Conservation (phyloP, 108 stramenopile species). For the Skeletonema menzelii region DNA sequence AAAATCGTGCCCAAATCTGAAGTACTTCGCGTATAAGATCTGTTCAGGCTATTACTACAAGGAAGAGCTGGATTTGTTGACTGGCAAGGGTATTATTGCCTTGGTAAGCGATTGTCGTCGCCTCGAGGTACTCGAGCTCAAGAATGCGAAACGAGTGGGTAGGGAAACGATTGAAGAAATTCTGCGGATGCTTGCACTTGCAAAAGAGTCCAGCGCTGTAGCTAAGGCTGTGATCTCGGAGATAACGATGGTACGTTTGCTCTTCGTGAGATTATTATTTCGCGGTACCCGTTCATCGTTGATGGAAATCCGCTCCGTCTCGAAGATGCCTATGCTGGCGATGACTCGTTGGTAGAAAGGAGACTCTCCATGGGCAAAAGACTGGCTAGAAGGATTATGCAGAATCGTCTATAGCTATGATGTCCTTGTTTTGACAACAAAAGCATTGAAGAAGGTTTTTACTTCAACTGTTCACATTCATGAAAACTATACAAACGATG, state of each 20-base stretch:
- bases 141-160: neutral
- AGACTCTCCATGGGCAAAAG: neutral
- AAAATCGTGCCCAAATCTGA: constrained; percentile 16
- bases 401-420: neutral
- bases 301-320: constrained; percentile 7
- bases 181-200: constrained; percentile 2
- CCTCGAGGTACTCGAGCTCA: constrained; percentile 20
- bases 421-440: no score
- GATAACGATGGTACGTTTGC: constrained; percentile 1
- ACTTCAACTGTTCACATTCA: no score
- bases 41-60: neutral
- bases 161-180: constrained; percentile 4
- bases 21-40: constrained; percentile 21
- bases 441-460: no score
- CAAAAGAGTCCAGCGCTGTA: neutral
- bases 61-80: neutral
- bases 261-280: constrained; percentile 14
- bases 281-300: constrained; percentile 13
- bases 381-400: neutral
- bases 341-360: neutral
- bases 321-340: neutral
- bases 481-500: no score
- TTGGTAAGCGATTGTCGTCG: constrained; percentile 16
- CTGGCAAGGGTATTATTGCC: constrained; percentile 6
- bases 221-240: neutral